Conservation (phyloP, 805 yeast species). For the Candida saitoana region DNA sequence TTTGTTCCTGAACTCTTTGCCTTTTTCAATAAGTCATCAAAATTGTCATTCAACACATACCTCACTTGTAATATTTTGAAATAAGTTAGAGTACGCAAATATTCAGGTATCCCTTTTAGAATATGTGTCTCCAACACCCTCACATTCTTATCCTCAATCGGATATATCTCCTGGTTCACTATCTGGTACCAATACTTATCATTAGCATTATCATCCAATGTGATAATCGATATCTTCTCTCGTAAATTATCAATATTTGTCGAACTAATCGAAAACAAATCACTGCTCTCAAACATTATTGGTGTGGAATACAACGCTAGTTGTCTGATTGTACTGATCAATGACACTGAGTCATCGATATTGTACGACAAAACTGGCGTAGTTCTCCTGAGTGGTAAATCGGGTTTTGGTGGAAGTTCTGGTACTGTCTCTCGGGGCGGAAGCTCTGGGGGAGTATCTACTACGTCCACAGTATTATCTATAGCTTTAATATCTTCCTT, state of each 20-base stretch:
- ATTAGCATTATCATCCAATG: constrained; percentile 1
- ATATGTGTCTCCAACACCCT: constrained; percentile 20
- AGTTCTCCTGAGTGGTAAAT: neutral
- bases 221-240: constrained; percentile 5
- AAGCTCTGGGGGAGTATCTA: neutral
- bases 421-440: neutral
- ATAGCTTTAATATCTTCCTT: neutral
- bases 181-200: constrained; percentile 8
- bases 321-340: constrained; percentile 22
- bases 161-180: constrained; percentile 7
- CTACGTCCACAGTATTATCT: neutral
- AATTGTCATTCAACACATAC: constrained; percentile 27
- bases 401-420: neutral
- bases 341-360: constrained; percentile 18
- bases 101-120: constrained; percentile 26
- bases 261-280: constrained; percentile 15
- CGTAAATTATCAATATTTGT: constrained; percentile 9
- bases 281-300: constrained; percentile 24
- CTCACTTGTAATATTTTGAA: constrained; percentile 29
- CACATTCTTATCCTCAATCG: constrained; percentile 4
- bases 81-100: constrained; percentile 29
- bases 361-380: constrained; percentile 7
- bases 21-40: constrained; percentile 25
- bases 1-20: constrained; percentile 14
- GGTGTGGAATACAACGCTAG: constrained; percentile 21